Percentiles rank a stretch among this genome's conserved stretches.
Conservation (phyloP, 2,329 filamentous ascomycete genomes). For the Biscogniauxia marginata region DNA sequence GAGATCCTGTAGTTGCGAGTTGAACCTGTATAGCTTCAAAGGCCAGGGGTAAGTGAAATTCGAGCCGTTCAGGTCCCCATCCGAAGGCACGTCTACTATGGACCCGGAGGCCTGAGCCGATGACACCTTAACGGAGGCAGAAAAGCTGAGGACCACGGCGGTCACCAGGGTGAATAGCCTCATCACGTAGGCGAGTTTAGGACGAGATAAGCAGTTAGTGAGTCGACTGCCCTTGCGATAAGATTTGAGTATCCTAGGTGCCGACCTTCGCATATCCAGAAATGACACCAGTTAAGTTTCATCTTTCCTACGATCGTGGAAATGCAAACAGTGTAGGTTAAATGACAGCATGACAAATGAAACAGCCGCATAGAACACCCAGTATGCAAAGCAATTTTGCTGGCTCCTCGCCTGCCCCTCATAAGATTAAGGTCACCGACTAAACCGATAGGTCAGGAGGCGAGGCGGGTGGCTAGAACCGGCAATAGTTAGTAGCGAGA, state of each 20-base stretch:
- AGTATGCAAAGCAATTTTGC: neutral
- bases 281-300: neutral
- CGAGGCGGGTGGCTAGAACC: neutral
- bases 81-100: constrained; percentile 38
- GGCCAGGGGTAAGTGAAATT: constrained; percentile 55
- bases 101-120: constrained; percentile 15
- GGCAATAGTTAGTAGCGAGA: neutral
- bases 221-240: neutral
- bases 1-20: constrained; percentile 46
- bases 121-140: constrained; percentile 8
- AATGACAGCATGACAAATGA: neutral
- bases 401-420: neutral
- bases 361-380: neutral
- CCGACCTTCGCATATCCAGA: neutral
- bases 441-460: neutral
- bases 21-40: constrained; percentile 47
- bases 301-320: neutral
- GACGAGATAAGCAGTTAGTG: neutral
- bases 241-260: neutral
- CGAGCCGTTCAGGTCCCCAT: constrained; percentile 45
- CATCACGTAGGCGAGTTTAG: constrained; percentile 10
- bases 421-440: neutral
- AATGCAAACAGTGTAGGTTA: neutral
- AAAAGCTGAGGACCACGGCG: constrained; percentile 13
- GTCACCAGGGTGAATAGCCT: constrained; percentile 14